Conservation (phyloP, 805 yeast genomes). For the Suhomyces sp. region DNA sequence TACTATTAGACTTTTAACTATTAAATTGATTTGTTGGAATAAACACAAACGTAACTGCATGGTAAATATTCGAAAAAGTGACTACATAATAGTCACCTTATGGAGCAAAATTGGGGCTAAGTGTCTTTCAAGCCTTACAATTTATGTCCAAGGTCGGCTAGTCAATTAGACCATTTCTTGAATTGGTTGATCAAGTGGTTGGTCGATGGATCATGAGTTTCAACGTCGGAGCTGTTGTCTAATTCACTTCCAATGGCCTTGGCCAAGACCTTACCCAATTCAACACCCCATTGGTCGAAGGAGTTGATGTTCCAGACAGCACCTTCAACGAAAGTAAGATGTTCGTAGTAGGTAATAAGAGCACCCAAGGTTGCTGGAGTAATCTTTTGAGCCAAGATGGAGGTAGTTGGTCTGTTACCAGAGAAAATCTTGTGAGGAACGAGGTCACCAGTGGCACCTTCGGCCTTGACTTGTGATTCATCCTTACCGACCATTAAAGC, state of each 20-base stretch:
- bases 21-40: too few relatives aligned
- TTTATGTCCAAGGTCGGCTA: conserved; percentile 9
- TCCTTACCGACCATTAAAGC: conserved; percentile 96
- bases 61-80: too few relatives aligned
- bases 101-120: too few relatives aligned
- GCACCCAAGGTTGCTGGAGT: conserved; percentile 97
- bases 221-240: conserved; percentile 55
- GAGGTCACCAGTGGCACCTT: conserved; percentile 82
- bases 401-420: conserved; percentile 99
- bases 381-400: conserved; percentile 91
- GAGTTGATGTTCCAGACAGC: conserved; percentile 99
- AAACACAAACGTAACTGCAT: too few relatives aligned
- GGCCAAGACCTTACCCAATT: conserved; percentile 96
- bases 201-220: conserved; percentile 86
- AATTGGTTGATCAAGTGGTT: conserved; percentile 92
- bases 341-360: conserved; percentile 96
- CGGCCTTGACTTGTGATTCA: conserved; percentile 76
- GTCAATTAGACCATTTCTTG: conserved; percentile 67
- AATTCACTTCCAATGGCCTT: conserved; percentile 92
- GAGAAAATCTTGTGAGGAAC: conserved; percentile 95
- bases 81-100: too few relatives aligned
- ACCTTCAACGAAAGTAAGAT: conserved; percentile 96
- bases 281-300: conserved; percentile 99
- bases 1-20: too few relatives aligned
- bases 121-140: too few relatives aligned